Conservation (phyloP, 495 filamentous ascomycete genomes). For the Daldinia loculata region DNA sequence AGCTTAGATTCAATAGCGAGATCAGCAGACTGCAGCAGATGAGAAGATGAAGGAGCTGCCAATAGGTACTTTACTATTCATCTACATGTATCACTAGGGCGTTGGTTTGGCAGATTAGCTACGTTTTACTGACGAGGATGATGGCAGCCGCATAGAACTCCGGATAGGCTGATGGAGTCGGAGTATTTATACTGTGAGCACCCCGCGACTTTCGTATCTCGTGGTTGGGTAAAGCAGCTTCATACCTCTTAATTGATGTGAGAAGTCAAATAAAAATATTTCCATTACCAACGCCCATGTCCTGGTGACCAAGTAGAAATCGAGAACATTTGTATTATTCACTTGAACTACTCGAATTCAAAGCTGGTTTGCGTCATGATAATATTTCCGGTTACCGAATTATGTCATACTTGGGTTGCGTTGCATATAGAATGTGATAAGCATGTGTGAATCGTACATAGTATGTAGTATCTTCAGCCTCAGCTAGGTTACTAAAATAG, state of each 20-base stretch:
- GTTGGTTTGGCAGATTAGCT: constrained; percentile 20
- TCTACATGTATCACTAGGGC: constrained; percentile 21
- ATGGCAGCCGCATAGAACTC: constrained; percentile 5
- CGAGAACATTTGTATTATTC: too few relatives aligned
- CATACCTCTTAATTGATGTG: background rate
- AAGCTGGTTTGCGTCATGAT: background rate
- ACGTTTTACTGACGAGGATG: constrained; percentile 6
- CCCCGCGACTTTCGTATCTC: background rate
- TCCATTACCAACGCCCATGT: background rate
- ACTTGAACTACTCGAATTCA: too few relatives aligned
- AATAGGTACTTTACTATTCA: background rate
- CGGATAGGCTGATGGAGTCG: constrained; percentile 7
- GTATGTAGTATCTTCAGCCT: constrained; percentile 6
- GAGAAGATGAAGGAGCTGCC: constrained; percentile 39
- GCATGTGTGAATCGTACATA: background rate
- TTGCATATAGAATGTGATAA: background rate
- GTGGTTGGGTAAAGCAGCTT: background rate
- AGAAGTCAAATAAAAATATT: constrained; percentile 10
- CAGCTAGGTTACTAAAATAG: background rate
- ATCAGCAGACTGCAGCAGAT: constrained; percentile 53
- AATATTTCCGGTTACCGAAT: background rate
- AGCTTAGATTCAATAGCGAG: constrained; percentile 62
- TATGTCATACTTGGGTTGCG: background rate
- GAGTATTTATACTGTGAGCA: background rate
- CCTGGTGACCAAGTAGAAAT: background rate